Base-by-base conservation (phyloP, 1,139 yeast genomes). In the Suhomyces wounanorum region DNA sequence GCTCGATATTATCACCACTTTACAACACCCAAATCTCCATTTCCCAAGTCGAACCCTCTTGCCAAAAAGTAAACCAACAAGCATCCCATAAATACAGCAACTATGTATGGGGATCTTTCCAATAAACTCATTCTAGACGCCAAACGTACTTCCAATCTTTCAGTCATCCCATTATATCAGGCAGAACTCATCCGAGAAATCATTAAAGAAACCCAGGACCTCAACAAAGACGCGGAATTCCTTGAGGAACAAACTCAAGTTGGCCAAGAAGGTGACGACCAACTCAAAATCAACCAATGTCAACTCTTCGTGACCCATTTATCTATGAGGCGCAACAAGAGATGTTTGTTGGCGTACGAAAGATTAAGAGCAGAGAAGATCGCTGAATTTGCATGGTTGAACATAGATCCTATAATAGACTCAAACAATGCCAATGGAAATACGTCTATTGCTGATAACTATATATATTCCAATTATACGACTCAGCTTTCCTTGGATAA, bases 71-170 rank as follows among this genome's bases (percentile, higher is more conserved):
- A 3, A 9, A 10, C 30, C 30, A 26, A 26, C 30, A 3, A 26
- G 13, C 6, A 26, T 26, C n/a, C n/a, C n/a, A n/a, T 10, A 26
- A 26, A 31, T n/a, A 6, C 18, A 14, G 3, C 18, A 14, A 8
- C 17, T 8, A 94, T 94, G 99, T 89, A 89, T 62, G 98, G 98
- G 33, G 98, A 92, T 60, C 64, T 81, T 3, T 97, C 95, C 1
- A 82, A 84, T 53, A 94, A 94, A 64, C 81, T 94, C 26, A 79
- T 89, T 3, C 75, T 85, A 40, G 98, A 94, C 55, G 95, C 98
- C 13, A 87, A 91, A 57, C 74, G 99, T 57, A 77, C 96, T 0
- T 77, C 79, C 52, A 81, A 82, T 43, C 72, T 94, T 40, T 85
- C 86, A 8, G 79, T 78, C 21, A 65, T 94, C 1, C 94, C 98